A percentile compares a stretch with the other conserved stretches of the same genome.
Evolutionary conservation across 306 rosid genomes (phyloP).

Genomic region (Prunus salicina): DNA sequence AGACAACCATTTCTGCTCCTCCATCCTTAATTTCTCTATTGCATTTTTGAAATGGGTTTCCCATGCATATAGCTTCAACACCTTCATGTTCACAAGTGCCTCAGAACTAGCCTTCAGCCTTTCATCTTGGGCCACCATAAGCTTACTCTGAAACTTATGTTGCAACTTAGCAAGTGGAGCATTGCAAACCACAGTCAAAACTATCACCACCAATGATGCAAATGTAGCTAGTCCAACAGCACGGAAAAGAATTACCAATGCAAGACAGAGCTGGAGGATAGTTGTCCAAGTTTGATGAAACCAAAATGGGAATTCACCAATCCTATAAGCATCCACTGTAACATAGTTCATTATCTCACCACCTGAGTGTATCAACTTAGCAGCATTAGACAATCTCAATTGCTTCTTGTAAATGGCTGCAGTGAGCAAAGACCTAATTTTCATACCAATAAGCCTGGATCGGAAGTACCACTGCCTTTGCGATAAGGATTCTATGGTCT

Average conservation of each 20-base stretch:
- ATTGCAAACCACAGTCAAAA: slow-evolving; percentile 71
- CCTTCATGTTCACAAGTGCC: slow-evolving; percentile 84
- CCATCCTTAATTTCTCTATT: slow-evolving; percentile 54
- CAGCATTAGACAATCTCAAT: slow-evolving; percentile 60
- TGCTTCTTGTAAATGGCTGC: slow-evolving; percentile 80
- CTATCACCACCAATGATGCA: slow-evolving; percentile 71
- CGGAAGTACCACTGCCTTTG: slow-evolving; percentile 92
- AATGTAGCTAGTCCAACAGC: slow-evolving; percentile 83
- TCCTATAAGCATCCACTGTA: slow-evolving; percentile 81
- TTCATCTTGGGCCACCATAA: slow-evolving; percentile 80
- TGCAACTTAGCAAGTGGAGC: slow-evolving; percentile 84
- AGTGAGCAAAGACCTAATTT: slow-evolving; percentile 66
- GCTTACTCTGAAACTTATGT: slow-evolving; percentile 70
- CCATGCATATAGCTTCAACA: slow-evolving; percentile 84
- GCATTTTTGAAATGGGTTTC: slow-evolving; percentile 63
- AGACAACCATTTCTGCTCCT: slow-evolving; percentile 68
- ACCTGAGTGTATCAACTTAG: slow-evolving; percentile 57
- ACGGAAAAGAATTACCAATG: slow-evolving; percentile 51
- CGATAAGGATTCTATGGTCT: slow-evolving; percentile 61
- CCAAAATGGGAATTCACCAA: slow-evolving; percentile 89
- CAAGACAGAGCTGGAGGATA: slow-evolving; percentile 64
- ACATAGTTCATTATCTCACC: slow-evolving; percentile 94
- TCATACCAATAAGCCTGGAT: slow-evolving; percentile 64
- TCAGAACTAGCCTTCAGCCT: slow-evolving; percentile 63
- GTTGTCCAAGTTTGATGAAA: slow-evolving; percentile 95